phyloP scores from a whole-genome alignment of 768 basidiomycete species.

The Amanita jacksonii region DNA sequence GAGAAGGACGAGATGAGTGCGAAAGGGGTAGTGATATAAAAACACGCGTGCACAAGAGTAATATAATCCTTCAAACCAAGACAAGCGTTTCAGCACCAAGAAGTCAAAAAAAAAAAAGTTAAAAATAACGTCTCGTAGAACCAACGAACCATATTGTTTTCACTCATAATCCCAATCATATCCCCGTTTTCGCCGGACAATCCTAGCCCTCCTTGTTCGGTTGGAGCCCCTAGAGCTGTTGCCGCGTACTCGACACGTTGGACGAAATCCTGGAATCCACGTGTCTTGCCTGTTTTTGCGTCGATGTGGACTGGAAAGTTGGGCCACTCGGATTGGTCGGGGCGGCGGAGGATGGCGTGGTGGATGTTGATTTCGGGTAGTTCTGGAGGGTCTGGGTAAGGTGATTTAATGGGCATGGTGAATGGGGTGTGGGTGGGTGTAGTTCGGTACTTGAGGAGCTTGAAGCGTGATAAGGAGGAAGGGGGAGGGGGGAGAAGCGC shows the following conservation, averaged over 20 bases:
- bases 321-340: conserved; percentile 44
- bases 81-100: no score
- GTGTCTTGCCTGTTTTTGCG: conserved; percentile 35
- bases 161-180: conserved; percentile 60
- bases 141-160: conserved; percentile 55
- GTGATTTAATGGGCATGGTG: conserved; percentile 48
- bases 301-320: conserved; percentile 52
- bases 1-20: conserved; percentile 27
- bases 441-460: no score
- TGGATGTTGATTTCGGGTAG: conserved; percentile 44
- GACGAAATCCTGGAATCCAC: conserved; percentile 39
- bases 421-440: no score
- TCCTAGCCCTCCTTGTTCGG: conserved; percentile 45
- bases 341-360: conserved; percentile 42
- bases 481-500: no score
- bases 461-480: no score
- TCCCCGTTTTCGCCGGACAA: conserved; percentile 37
- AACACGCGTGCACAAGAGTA: conserved; percentile 22
- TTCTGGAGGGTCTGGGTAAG: conserved; percentile 42
- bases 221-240: conserved; percentile 41
- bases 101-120: neutral
- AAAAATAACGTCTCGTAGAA: neutral
- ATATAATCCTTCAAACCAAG: conserved; percentile 23
- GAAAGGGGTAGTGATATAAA: conserved; percentile 23
- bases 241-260: conserved; percentile 43